Evolutionary conservation across 176 grass and related monocot genomes (phyloP).

Genomic region (Eremochloa ophiuroides): DNA sequence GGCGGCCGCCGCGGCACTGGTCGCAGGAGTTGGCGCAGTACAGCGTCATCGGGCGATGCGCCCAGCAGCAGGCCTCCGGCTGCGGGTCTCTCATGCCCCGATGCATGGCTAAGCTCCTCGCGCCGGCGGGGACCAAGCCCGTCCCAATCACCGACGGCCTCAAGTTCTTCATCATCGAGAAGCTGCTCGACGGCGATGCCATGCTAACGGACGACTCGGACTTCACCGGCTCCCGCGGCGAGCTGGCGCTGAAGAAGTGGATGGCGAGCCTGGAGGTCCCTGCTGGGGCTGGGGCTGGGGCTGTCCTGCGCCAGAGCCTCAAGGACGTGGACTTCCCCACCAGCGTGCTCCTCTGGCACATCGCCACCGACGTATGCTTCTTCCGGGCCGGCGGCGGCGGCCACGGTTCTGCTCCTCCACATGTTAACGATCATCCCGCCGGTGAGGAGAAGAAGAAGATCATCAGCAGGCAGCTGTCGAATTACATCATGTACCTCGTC

Average conservation of each 20-base stretch:
- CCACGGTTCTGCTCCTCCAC: no score
- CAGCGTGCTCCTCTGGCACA: constrained; percentile 18
- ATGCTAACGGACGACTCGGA: neutral
- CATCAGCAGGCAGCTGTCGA: constrained; percentile 26
- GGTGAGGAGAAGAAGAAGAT: neutral
- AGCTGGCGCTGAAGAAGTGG: neutral
- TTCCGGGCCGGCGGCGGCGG: neutral
- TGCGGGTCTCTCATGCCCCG: neutral
- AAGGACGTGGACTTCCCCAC: constrained; percentile 12
- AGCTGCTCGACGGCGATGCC: neutral
- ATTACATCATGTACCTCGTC: constrained; percentile 24
- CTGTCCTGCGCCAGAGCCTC: neutral
- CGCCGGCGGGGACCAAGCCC: neutral
- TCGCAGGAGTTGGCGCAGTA: constrained; percentile 5
- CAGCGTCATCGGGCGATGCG: neutral
- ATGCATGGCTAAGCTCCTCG: neutral
- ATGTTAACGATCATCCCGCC: no score
- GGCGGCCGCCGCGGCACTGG: constrained; percentile 16
- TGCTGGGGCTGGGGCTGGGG: neutral
- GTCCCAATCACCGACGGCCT: neutral
- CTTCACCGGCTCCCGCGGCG: constrained; percentile 13
- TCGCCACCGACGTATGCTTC: constrained; percentile 11
- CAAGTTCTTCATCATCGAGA: constrained; percentile 10
- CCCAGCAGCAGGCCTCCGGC: neutral
- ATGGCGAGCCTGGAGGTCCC: neutral